Evolutionary conservation across 2,329 filamentous ascomycete genomes (phyloP).

Genomic region (Hypoxylon sp.): DNA sequence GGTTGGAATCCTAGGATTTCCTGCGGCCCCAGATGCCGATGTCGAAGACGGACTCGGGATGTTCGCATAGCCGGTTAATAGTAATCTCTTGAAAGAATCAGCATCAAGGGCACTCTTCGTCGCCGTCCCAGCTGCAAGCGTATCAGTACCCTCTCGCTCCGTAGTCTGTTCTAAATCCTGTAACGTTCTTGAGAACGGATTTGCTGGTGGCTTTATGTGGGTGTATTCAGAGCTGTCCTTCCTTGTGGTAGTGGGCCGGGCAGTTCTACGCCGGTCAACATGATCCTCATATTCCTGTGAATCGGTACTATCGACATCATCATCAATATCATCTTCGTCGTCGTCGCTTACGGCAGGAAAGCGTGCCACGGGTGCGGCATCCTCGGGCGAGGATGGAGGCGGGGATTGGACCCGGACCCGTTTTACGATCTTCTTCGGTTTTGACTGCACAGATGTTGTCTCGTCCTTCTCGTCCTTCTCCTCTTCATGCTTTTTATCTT

Average conservation of each 20-base stretch:
- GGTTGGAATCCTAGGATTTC: slow-evolving; percentile 41
- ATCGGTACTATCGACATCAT: slow-evolving; percentile 43
- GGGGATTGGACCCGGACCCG: slow-evolving; percentile 78
- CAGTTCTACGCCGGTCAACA: slow-evolving; percentile 48
- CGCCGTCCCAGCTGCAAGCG: slow-evolving; percentile 52
- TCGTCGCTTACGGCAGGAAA: slow-evolving; percentile 49
- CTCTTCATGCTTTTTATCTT: slow-evolving; percentile 51
- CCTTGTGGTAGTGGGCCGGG: slow-evolving; percentile 34
- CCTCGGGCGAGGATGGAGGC: slow-evolving; percentile 72
- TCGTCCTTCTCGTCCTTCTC: slow-evolving; percentile 46
- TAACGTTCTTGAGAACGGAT: slow-evolving; percentile 71
- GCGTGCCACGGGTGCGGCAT: slow-evolving; percentile 56
- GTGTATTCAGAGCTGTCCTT: slow-evolving; percentile 41
- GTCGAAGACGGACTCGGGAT: slow-evolving; percentile 47
- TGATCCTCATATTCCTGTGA: slow-evolving; percentile 50
- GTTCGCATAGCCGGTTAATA: slow-evolving; percentile 78
- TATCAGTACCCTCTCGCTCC: slow-evolving; percentile 53
- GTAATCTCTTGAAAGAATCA: slow-evolving; percentile 80
- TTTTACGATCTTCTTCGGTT: slow-evolving; percentile 70
- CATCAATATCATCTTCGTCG: slow-evolving; percentile 46
- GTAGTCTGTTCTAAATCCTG: slow-evolving; percentile 63
- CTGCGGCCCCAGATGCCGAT: slow-evolving; percentile 49
- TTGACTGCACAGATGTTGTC: slow-evolving; percentile 51
- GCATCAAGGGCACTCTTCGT: slow-evolving; percentile 74
- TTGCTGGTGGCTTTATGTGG: slow-evolving; percentile 57